Percentiles rank a stretch among this genome's conserved stretches.
Conservation (phyloP, 139 green algal genomes). For the Zygnema circumcarinatum region DNA sequence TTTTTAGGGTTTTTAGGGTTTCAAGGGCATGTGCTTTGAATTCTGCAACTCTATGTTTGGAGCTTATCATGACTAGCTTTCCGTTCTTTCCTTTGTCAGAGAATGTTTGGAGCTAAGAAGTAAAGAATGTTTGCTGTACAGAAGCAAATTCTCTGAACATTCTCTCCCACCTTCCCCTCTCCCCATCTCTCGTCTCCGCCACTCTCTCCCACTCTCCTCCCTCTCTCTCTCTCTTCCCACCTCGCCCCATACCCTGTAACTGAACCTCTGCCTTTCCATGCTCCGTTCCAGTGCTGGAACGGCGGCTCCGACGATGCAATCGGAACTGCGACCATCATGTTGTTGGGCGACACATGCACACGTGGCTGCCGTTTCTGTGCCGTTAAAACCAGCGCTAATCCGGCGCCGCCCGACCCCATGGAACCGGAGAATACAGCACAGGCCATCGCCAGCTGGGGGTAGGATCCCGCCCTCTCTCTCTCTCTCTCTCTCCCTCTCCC, state of each 20-base stretch:
- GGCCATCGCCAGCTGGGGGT: conserved; percentile 88
- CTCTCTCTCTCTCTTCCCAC: no score
- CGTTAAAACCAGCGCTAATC: conserved; percentile 87
- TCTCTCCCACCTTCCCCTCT: no score
- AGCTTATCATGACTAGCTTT: neutral
- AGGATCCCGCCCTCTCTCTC: neutral
- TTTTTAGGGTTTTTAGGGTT: no score
- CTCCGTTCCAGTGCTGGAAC: conserved; percentile 71
- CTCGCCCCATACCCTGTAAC: no score
- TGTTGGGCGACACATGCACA: conserved; percentile 74
- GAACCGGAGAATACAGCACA: conserved; percentile 93
- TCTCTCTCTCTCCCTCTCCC: conserved; percentile 3
- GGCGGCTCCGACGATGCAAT: conserved; percentile 67
- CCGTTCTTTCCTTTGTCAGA: neutral
- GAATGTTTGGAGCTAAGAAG: conserved; percentile 15
- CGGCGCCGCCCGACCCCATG: conserved; percentile 85
- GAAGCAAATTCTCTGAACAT: no score
- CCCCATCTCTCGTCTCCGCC: no score
- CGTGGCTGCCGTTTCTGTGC: conserved; percentile 90
- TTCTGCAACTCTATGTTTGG: neutral
- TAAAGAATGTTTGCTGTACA: no score
- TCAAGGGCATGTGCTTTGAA: neutral
- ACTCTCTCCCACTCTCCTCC: no score
- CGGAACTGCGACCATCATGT: conserved; percentile 99
- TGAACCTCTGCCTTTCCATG: neutral